Evolutionary conservation across 805 yeast species (phyloP).

Genomic region (Wickerhamiella siamensis): DNA sequence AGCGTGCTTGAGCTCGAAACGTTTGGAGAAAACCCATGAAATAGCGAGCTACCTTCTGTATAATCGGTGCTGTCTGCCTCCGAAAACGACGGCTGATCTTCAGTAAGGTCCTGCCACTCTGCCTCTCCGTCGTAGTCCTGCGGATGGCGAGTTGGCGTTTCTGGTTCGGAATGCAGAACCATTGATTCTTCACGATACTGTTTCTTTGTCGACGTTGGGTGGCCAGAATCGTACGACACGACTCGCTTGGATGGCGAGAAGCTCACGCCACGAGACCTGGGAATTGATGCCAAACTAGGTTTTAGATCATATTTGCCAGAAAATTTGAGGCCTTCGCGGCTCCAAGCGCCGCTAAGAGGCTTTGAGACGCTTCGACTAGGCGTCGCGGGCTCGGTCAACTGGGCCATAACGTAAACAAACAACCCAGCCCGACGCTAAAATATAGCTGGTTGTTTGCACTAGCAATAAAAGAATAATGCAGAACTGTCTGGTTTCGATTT

Average conservation of each 20-base stretch:
- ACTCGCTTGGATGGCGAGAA: constrained; percentile 2
- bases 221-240: constrained; percentile 1
- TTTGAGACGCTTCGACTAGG: constrained; percentile 1
- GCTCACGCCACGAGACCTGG: background rate
- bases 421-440: background rate
- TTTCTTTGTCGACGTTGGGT: background rate
- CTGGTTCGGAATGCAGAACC: background rate
- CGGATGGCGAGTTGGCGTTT: background rate
- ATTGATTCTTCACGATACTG: background rate
- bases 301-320: background rate
- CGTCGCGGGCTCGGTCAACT: background rate
- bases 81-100: background rate
- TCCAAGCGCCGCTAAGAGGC: background rate
- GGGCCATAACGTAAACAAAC: constrained; percentile 3
- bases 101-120: constrained; percentile 1
- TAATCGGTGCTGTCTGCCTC: background rate
- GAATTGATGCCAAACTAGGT: background rate
- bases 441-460: too few species aligned
- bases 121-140: background rate
- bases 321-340: constrained; percentile 1
- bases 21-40: background rate
- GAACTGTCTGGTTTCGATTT: too few species aligned
- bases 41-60: background rate
- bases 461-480: too few species aligned
- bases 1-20: background rate